A percentile compares a stretch with the other conserved stretches of the same genome.
Conservation (phyloP, 495 filamentous ascomycete species). For the Xylaria acuta region DNA sequence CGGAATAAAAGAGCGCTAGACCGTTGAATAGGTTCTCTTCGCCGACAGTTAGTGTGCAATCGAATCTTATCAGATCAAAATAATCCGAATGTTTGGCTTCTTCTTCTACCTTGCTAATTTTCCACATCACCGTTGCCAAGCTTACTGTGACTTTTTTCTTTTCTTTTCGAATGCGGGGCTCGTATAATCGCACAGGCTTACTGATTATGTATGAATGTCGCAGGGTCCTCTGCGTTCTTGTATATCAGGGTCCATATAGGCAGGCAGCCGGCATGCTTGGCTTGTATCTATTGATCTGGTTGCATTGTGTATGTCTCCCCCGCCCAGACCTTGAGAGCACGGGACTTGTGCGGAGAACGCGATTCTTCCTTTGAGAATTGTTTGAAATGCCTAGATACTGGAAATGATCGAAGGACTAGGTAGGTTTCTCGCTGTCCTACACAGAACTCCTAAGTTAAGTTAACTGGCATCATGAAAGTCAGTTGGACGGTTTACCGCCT, state of each 20-base stretch:
- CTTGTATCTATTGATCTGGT: constrained; percentile 3
- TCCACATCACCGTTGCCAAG: background rate
- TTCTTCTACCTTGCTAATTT: background rate
- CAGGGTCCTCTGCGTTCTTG: background rate
- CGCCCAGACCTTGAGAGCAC: background rate
- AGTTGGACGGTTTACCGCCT: constrained; percentile 1
- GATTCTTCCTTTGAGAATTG: background rate
- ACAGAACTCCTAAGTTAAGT: background rate
- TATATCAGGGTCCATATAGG: constrained; percentile 14
- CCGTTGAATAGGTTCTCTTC: background rate
- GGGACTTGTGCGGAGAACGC: background rate
- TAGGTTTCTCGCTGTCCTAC: background rate
- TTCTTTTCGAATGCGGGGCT: constrained; percentile 2
- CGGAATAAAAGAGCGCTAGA: background rate
- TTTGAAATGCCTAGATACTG: background rate
- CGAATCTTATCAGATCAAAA: constrained; percentile 9
- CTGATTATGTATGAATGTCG: constrained; percentile 4
- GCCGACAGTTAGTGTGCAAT: background rate
- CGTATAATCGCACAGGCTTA: background rate
- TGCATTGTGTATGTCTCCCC: background rate
- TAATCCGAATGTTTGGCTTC: background rate
- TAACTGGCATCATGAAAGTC: background rate
- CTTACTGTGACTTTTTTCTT: background rate
- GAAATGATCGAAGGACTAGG: background rate
- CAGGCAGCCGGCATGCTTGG: constrained; percentile 13